Evolutionary conservation across 192 early-diverging fungal species (phyloP), one percentile per base, ranked within the genome.

Genomic region (Oehlia diaphana): DNA sequence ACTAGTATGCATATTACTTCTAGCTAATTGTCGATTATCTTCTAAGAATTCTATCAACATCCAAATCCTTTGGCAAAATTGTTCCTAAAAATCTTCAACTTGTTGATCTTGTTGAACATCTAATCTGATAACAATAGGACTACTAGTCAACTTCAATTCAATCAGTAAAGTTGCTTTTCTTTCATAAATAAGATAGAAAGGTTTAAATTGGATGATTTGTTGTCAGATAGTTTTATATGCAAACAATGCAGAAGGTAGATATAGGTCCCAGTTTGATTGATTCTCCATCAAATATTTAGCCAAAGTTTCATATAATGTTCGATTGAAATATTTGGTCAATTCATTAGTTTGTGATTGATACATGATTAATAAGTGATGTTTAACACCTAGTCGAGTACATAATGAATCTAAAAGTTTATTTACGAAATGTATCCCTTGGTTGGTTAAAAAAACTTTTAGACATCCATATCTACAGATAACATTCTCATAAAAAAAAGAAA

Each of bases 401-500:
- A 44, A 9, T 1, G 39, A n/a, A 3, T 71, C 4, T 0, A 37
- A 9, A 0, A 71, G 0, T 44, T 44, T 23, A 44, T n/a, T 47
- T 1, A 37, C 33, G 9, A 37, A 47, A 8, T n/a, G 26, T 4
- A 7, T 26, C 4, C 23, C 63, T 28, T 28, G 21, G 4, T 64
- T 2, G 1, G 63, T 26, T 2, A 64, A 14, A 28, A 79, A 23
- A 10, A 50, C 69, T 8, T 64, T 50, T 2, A 62, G 78, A n/a
- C 49, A 71, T 6, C 70, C 78, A 70, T 61, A 63, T 49, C 47
- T 0, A 2, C 58, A 72, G 14, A 80, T 66, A 2, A 80, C 63
- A 4, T 80, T 66, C 28, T 80, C 49, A 35, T 53, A 75, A 4
- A 80, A 26, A 35, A 80, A 80, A 3, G 31, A 6, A 0, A 37